These are phyloP conservation scores for Phellinidium pouzarii DNA, from an alignment of 1,284 basidiomycete species.

Conservation along the genomic window DNA sequence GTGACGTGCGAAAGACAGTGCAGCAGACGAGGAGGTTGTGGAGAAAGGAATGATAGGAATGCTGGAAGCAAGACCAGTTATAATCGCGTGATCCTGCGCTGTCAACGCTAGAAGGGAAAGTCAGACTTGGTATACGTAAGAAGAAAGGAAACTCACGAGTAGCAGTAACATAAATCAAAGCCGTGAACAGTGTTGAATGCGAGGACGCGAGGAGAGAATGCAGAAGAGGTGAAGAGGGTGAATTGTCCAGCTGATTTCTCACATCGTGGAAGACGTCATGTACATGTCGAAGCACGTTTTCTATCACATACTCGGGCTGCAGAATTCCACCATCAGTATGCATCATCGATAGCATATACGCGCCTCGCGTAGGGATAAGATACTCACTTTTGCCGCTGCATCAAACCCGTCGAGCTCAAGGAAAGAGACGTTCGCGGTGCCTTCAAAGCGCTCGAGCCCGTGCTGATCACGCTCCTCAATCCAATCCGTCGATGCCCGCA, in stretches of 20 bases:
- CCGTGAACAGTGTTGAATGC: constrained; percentile 38
- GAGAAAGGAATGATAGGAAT: constrained; percentile 34
- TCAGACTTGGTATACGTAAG: background rate
- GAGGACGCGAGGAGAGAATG: constrained; percentile 17
- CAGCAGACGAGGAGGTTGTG: constrained; percentile 6
- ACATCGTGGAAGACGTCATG: constrained; percentile 52
- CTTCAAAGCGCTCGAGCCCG: constrained; percentile 57
- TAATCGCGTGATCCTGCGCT: constrained; percentile 37
- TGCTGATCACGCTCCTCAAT: constrained; percentile 55
- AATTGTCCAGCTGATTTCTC: constrained; percentile 4
- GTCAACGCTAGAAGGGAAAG: constrained; percentile 26
- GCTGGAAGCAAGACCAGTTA: constrained; percentile 44
- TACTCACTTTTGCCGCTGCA: constrained; percentile 37
- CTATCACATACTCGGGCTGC: constrained; percentile 24
- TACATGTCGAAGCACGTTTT: constrained; percentile 37
- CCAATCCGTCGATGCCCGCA: constrained; percentile 63
- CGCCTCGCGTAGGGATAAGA: background rate
- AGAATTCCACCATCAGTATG: background rate
- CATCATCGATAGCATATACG: constrained; percentile 1
- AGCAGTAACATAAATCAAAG: constrained; percentile 46
- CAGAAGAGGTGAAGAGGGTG: constrained; percentile 13
- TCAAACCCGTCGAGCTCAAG: constrained; percentile 43
- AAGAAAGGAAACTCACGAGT: constrained; percentile 32
- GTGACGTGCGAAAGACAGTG: constrained; percentile 9
- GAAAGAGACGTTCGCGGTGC: constrained; percentile 55